These are phyloP conservation scores for Elsinoe batatas DNA, from an alignment of 2,329 filamentous ascomycete species.

Conservation along the genomic window DNA sequence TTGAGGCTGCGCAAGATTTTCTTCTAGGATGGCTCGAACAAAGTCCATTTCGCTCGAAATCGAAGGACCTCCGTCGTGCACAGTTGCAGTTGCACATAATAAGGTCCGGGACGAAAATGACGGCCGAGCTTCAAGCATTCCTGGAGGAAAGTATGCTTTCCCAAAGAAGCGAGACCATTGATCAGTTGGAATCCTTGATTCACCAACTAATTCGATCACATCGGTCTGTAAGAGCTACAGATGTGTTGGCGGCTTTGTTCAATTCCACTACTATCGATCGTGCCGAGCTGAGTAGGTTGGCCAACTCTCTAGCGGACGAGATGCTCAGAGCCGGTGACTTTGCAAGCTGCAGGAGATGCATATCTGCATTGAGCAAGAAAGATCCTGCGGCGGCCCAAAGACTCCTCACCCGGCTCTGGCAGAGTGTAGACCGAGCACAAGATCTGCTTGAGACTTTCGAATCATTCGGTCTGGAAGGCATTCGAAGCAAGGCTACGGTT, in stretches of 20 bases:
- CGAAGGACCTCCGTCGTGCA: not conserved
- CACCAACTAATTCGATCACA: not conserved
- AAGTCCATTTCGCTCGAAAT: not conserved
- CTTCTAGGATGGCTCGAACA: not conserved
- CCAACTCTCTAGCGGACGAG: not conserved
- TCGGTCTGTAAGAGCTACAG: not conserved
- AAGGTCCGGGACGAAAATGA: not conserved
- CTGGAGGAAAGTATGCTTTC: too few species aligned
- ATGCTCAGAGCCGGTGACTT: not conserved
- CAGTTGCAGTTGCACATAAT: not conserved
- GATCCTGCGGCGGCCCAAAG: not conserved
- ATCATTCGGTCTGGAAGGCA: not conserved
- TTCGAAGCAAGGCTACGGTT: not conserved
- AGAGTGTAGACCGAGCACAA: not conserved
- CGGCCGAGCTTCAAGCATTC: too few species aligned
- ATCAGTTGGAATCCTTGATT: too few species aligned
- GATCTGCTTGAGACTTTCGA: conserved; percentile 3
- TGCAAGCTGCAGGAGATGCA: not conserved
- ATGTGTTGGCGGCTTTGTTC: not conserved
- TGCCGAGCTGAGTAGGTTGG: not conserved
- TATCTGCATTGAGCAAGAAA: not conserved
- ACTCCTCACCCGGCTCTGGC: not conserved
- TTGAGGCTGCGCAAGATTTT: not conserved
- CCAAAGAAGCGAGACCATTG: too few species aligned
- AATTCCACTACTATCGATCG: not conserved